Conservation (phyloP, 169 alveolate genomes). For the Eimeria necatrix region DNA sequence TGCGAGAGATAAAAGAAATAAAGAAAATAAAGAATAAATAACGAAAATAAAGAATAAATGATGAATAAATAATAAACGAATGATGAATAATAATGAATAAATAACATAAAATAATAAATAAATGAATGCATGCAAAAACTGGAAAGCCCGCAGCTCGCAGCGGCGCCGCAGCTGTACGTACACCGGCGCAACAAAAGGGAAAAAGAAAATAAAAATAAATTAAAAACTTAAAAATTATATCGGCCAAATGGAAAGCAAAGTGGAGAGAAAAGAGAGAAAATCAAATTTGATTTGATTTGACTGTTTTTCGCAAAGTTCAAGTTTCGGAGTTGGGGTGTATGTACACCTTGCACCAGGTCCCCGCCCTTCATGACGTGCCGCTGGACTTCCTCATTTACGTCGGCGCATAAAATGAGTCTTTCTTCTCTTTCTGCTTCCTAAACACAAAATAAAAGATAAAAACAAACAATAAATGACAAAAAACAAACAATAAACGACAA, state of each 20-base stretch:
- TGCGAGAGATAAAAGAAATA: background rate
- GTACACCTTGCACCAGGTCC: constrained; percentile 66
- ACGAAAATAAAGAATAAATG: background rate
- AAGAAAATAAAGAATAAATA: background rate
- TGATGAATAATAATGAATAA: background rate
- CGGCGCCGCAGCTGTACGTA: too few species aligned
- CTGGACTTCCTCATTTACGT: constrained; percentile 70
- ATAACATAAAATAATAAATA: background rate
- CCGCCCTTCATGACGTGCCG: constrained; percentile 74
- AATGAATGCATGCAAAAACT: background rate
- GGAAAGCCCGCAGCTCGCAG: background rate
- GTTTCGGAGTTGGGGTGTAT: background rate
- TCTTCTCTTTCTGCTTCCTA: constrained; percentile 41
- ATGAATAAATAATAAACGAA: background rate
- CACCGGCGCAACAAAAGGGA: too few species aligned
- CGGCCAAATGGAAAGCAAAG: too few species aligned
- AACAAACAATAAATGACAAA: background rate
- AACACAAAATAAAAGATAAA: background rate
- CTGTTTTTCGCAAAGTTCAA: too few species aligned
- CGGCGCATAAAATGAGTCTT: constrained; percentile 66
- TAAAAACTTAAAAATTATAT: background rate
- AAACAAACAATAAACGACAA: background rate
- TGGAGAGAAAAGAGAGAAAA: too few species aligned
- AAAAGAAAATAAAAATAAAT: background rate
- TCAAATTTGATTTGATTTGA: too few species aligned